Base-by-base conservation (phyloP, 1,284 basidiomycete species). In the Fistulina hepatica region DNA sequence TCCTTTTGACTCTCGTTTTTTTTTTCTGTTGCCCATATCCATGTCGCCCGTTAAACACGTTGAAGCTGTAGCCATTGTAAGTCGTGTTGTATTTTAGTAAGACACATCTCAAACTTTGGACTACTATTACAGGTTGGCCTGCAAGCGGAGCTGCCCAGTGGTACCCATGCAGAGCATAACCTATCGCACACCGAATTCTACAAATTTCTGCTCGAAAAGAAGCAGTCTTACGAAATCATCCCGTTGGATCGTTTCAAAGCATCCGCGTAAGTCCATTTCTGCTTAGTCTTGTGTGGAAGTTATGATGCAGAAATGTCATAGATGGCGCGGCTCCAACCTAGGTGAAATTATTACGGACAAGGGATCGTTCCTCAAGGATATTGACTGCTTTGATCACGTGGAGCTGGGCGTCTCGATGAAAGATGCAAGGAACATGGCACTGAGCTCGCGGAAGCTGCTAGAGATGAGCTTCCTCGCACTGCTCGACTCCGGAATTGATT, bases 321-420 rank as follows among this genome's bases (percentile, higher is more conserved):
- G 42, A 4, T 37, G 31, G 28, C 31, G 26, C 11, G 42, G 42
- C 4, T 6, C 24, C 3, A 11, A 21, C 10, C 30, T 44, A 5
- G 39, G 42, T 4, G 35, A 33, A 43, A 9, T 45, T 45, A 22
- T 40, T 3, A 16, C 30, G 3, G 13, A 34, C 12, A 8, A 36
- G 9, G 43, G 24, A 5, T 42, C 20, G 5, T 40, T 42, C 15
- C 41, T 41, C 1, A 7, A 6, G 5, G 21, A 22, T 13, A 35
- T 45, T 20, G 17, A 42, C 11, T 2, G 42, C 2, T 40, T 42
- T 9, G 26, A 34, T 6, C n/a, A 24, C 3, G 42, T 45, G 15
- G 30, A 40, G 5, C 38, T 39, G 3, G 33, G 40, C 2, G 32
- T 33, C 32, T 33, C 32, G 22, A 12, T 33, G 17, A 16, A 20